Evolutionary conservation across 225 moss, liverwort and hornwort species (phyloP), one percentile per base, ranked within the genome.

Genomic region (Rhytidiadelphus loreus): DNA sequence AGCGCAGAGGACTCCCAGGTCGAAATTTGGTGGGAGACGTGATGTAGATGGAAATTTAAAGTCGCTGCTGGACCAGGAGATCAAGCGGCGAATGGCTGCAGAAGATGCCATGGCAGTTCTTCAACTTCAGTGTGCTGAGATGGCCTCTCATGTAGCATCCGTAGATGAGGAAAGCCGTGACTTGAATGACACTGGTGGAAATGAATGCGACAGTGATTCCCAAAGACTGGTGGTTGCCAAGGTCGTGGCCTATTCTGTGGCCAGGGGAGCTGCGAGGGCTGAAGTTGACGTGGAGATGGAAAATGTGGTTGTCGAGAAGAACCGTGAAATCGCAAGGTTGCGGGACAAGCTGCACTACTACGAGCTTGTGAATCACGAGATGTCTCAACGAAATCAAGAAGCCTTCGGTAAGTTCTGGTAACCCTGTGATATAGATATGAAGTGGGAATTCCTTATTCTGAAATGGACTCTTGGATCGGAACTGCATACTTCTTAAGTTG

Each of bases 381-480:
- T 98, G 97, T 98, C 97, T 79, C 98, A 98, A 78, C 92, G 94
- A 63, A 98, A 98, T 78, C 98, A 98, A 93, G 95, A 98, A 93
- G 94, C 96, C 57, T 96, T 98, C 6, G 95, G 97, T 97, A 93
- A 86, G 80, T 88, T 84, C 55, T 88, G 11, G 63, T n/a, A 84
- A 81, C 78, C 82, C 65, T 88, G 16, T 76, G 62, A 59, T 84
- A 11, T 53, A 62, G 66, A 57, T 68, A 33, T 68, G 19, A 82
- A 78, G 3, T 72, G 46, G 62, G 46, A 85, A 77, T 26, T 46
- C 32, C 35, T 59, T 82, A 50, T 37, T 86, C 25, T 70, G 60
- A 63, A 65, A 88, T 88, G n/a, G n/a, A 59, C 21, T 35, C 17
- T 64, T 73, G 50, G 18, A 82, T 70, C 33, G 37, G 35, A 82